Evolutionary conservation across 192 early-diverging fungal genomes (phyloP).

Genomic region (Backusella morwellensis): DNA sequence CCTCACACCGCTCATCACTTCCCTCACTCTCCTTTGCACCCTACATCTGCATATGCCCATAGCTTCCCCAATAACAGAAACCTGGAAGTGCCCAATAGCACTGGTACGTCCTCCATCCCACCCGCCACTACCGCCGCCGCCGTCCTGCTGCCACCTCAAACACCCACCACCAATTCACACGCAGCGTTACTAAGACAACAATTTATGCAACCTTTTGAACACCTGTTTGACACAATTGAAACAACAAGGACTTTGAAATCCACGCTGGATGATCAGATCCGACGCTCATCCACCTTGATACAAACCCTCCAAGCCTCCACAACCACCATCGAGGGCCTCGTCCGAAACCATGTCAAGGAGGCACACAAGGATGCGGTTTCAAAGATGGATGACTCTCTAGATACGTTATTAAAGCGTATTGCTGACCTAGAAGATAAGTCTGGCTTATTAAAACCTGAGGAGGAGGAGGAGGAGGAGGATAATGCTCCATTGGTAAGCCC

Average conservation of each 20-base stretch:
- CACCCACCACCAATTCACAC: constrained; percentile 47
- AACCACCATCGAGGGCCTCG: constrained; percentile 74
- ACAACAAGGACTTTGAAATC: constrained; percentile 54
- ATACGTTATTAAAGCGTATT: constrained; percentile 21
- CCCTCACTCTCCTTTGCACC: neutral
- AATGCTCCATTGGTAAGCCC: neutral
- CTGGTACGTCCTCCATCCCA: neutral
- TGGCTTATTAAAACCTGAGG: neutral
- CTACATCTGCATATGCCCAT: neutral
- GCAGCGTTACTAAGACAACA: constrained; percentile 43
- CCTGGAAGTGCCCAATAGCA: neutral
- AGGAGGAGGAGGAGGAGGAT: neutral
- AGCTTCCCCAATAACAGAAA: neutral
- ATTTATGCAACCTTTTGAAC: constrained; percentile 54
- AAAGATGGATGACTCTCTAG: constrained; percentile 44
- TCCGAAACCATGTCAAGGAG: constrained; percentile 68
- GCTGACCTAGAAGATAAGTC: constrained; percentile 9
- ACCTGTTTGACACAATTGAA: constrained; percentile 56
- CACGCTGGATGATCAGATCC: constrained; percentile 75
- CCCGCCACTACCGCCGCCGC: constrained; percentile 14
- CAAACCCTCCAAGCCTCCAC: constrained; percentile 70
- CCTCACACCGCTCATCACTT: constrained; percentile 6
- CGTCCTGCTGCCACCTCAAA: constrained; percentile 43
- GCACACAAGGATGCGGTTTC: constrained; percentile 61
- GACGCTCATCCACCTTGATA: constrained; percentile 64